Conservation (phyloP, 352 stramenopile genomes). For the Globisporangium mamillatum region DNA sequence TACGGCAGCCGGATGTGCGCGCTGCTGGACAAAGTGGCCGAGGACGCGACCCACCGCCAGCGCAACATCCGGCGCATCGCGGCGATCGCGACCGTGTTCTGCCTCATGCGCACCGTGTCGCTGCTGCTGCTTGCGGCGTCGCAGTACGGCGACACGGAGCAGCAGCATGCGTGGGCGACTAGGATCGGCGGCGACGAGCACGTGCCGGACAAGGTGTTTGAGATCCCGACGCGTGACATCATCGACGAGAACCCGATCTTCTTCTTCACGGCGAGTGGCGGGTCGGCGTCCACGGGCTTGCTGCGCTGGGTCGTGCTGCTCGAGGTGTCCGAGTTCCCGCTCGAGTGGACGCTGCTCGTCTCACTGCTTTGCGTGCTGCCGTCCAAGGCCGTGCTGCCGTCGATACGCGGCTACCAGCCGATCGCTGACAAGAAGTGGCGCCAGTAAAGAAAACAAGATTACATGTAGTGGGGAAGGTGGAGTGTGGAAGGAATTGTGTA, state of each 20-base stretch:
- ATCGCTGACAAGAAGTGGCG: conserved; percentile 24
- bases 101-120: conserved; percentile 45
- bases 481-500: neutral
- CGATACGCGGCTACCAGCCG: conserved; percentile 54
- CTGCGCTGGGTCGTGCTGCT: conserved; percentile 60
- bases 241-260: conserved; percentile 62
- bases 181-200: conserved; percentile 10
- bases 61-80: conserved; percentile 62
- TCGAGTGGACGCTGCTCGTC: conserved; percentile 62
- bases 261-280: conserved; percentile 47
- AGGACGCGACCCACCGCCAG: conserved; percentile 44
- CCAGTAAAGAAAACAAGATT: neutral
- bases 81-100: conserved; percentile 52
- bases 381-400: conserved; percentile 42
- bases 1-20: conserved; percentile 55
- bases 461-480: neutral
- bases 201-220: conserved; percentile 18
- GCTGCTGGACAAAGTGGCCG: conserved; percentile 53
- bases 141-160: conserved; percentile 26
- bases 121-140: conserved; percentile 44
- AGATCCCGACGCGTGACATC: conserved; percentile 39
- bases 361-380: conserved; percentile 56
- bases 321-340: conserved; percentile 56
- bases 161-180: conserved; percentile 8
- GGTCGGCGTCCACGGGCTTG: conserved; percentile 20